phyloP scores from a whole-genome alignment of 83 land plant genomes.

The Thuja plicata region DNA sequence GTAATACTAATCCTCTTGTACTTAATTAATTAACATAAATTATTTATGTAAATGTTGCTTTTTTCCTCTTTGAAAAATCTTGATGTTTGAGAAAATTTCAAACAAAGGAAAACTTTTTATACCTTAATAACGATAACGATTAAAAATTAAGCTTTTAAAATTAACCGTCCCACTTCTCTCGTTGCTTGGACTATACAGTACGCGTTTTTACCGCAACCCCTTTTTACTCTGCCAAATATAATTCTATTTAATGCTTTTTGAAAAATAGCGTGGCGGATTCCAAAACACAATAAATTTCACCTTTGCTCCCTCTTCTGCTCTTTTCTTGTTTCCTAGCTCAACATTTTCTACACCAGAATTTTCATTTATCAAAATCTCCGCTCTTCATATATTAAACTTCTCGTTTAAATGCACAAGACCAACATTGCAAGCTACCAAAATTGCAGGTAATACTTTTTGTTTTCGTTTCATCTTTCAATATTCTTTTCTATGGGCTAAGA shows the following conservation, averaged over 20 bases:
- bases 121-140: too few relatives aligned
- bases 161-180: too few relatives aligned
- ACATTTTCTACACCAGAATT: not conserved
- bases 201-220: not conserved
- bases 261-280: constrained; percentile 5
- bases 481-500: not conserved
- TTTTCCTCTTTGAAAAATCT: too few relatives aligned
- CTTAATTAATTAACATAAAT: too few relatives aligned
- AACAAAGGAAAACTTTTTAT: too few relatives aligned
- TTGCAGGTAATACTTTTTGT: not conserved
- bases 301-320: not conserved
- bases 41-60: too few relatives aligned
- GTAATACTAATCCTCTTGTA: too few relatives aligned
- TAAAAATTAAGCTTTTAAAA: too few relatives aligned
- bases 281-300: not conserved
- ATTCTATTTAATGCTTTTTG: not conserved
- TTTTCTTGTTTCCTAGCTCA: not conserved
- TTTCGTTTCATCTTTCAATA: not conserved
- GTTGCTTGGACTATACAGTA: not conserved
- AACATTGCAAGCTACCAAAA: not conserved
- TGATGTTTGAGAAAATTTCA: too few relatives aligned
- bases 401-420: not conserved
- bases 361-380: too few relatives aligned
- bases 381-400: too few relatives aligned
- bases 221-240: not conserved